These are phyloP conservation scores for Cordyceps farinosa DNA, from an alignment of 2,329 filamentous ascomycete genomes.

Conservation along the genomic window DNA sequence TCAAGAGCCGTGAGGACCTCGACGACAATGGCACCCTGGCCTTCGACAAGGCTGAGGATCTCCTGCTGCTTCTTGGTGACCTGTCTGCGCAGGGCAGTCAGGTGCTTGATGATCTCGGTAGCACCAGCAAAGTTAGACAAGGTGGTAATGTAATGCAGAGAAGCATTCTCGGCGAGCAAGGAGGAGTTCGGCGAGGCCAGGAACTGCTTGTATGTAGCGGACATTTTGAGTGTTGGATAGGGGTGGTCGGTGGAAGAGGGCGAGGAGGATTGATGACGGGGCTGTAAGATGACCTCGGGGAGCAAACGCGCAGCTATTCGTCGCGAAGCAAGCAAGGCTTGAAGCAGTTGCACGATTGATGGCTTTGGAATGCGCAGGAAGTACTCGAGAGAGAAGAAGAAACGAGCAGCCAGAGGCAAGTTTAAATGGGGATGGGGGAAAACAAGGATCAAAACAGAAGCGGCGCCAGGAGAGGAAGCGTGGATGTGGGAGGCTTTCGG, in stretches of 20 bases:
- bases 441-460: slow-evolving; percentile 19
- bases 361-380: not conserved
- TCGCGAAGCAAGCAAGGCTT: not conserved
- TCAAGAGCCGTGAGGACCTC: slow-evolving; percentile 82
- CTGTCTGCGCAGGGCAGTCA: slow-evolving; percentile 65
- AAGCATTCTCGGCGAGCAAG: slow-evolving; percentile 61
- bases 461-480: slow-evolving; percentile 9
- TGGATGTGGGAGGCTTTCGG: slow-evolving; percentile 6
- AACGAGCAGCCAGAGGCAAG: not conserved
- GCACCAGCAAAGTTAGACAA: slow-evolving; percentile 69
- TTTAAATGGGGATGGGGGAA: slow-evolving; percentile 3
- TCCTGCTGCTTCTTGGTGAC: slow-evolving; percentile 82
- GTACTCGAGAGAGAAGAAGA: not conserved
- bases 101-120: slow-evolving; percentile 77
- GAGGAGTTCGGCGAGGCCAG: slow-evolving; percentile 62
- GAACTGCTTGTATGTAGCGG: slow-evolving; percentile 66
- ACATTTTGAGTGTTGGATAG: slow-evolving; percentile 32
- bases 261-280: slow-evolving; percentile 9
- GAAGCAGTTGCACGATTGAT: not conserved
- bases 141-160: slow-evolving; percentile 86
- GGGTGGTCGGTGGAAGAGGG: not conserved
- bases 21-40: slow-evolving; percentile 67
- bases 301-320: slow-evolving; percentile 2
- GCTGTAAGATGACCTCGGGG: slow-evolving; percentile 5
- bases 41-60: slow-evolving; percentile 70